Evolutionary conservation across 192 early-diverging fungal species (phyloP), one percentile per base, ranked within the genome.

Genomic region (Radiomyces spectabilis): DNA sequence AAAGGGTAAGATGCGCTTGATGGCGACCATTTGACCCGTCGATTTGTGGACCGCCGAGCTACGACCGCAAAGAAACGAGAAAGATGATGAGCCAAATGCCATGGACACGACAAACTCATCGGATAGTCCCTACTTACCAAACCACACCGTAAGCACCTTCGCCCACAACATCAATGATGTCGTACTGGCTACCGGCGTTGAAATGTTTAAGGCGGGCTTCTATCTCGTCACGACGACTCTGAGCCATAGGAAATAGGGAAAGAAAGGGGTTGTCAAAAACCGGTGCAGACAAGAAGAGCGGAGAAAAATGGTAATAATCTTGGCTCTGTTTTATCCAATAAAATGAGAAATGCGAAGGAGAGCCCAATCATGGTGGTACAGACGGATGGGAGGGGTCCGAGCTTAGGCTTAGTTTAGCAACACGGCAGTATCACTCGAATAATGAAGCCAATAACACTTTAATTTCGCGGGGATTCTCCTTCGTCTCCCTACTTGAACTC

Each of bases 91-190:
- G 32, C 31, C 10, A 32, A 3, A 45, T 15, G 19, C 3, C 16
- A 32, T 15, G 22, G 13, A 21, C 5, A 37, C 30, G 27, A 27
- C 5, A 32, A 33, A 7, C 7, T 27, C 5, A 31, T 42, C 29
- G 27, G 6, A 2, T 6, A 51, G 16, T 41, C 15, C 2, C 18
- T 51, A 39, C 73, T 74, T 86, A 92, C 92, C 89, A 92, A 33
- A 95, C 93, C 55, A 88, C 83, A 24, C 93, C 93, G 69, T 95
- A 95, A 41, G 93, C 93, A 37, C 93, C 93, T 65, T 89, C 85
- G 15, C 93, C 93, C 43, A 95, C 86, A 50, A 92, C 86, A 56
- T 89, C 85, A 35, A 82, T 69, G 53, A 89, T 79, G 47, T 92
- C 79, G 69, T 95, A 98, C 50, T 93, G 84, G 19, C 81, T 71